Conservation (phyloP, 2,329 filamentous ascomycete genomes). For the Plenodomus lindquistii region DNA sequence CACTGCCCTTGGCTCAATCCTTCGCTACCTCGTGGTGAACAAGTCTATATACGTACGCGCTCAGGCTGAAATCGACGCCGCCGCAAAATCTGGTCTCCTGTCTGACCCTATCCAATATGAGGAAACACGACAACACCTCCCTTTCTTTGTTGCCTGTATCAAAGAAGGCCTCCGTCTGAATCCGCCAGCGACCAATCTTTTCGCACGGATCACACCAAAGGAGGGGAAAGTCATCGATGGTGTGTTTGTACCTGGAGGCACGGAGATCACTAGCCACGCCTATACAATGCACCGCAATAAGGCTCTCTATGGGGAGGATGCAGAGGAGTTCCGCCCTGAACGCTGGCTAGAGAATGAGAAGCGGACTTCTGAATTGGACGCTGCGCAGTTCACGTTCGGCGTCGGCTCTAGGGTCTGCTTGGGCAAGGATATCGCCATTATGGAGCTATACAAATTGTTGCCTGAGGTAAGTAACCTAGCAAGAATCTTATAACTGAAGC, state of each 20-base stretch:
- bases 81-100: slow-evolving; percentile 21
- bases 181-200: slow-evolving; percentile 57
- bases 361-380: slow-evolving; percentile 6
- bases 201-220: slow-evolving; percentile 48
- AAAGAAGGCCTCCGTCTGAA: slow-evolving; percentile 56
- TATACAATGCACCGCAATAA: slow-evolving; percentile 54
- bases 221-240: slow-evolving; percentile 45
- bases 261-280: slow-evolving; percentile 54
- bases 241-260: slow-evolving; percentile 46
- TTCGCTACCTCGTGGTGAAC: slow-evolving; percentile 28
- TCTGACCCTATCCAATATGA: slow-evolving; percentile 33
- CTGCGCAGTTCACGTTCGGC: no score
- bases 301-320: slow-evolving; percentile 47
- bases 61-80: slow-evolving; percentile 27
- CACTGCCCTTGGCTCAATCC: slow-evolving; percentile 39
- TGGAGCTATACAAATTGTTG: no score
- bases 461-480: no score
- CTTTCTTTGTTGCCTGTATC: slow-evolving; percentile 57
- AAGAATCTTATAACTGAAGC: no score
- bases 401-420: no score
- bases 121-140: slow-evolving; percentile 40
- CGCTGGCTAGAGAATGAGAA: slow-evolving; percentile 44
- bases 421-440: no score
- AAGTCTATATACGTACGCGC: slow-evolving; percentile 15
- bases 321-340: slow-evolving; percentile 48